These are phyloP conservation scores for Pseudogymnoascus sp. DNA, from an alignment of 2,329 filamentous ascomycete genomes.

Conservation along the genomic window DNA sequence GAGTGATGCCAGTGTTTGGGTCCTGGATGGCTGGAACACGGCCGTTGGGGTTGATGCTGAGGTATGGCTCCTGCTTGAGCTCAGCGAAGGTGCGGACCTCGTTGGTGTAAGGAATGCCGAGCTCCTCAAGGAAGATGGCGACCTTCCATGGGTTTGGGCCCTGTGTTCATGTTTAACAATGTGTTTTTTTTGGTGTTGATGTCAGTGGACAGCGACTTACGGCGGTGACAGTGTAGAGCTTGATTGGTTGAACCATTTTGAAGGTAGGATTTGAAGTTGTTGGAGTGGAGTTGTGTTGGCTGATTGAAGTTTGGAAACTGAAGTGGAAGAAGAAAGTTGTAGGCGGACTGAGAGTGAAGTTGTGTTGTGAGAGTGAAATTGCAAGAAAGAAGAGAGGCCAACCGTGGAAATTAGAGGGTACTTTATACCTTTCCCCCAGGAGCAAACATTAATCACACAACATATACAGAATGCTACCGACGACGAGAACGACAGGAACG, in stretches of 20 bases:
- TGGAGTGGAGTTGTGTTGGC: background rate
- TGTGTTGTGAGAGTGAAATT: background rate
- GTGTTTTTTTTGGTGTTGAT: background rate
- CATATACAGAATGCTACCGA: background rate
- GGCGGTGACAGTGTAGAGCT: background rate
- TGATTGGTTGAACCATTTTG: conserved; percentile 7
- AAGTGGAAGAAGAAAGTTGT: background rate
- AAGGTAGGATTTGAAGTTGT: background rate
- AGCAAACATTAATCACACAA: background rate
- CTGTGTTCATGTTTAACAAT: background rate
- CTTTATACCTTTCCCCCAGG: background rate
- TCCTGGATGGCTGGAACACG: conserved; percentile 26
- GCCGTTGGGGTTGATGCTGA: conserved; percentile 22
- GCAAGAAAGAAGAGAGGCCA: background rate
- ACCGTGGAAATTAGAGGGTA: background rate
- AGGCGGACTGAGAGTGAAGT: background rate
- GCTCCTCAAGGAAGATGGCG: conserved; percentile 36
- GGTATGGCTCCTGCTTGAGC: conserved; percentile 31
- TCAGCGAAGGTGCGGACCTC: conserved; percentile 27
- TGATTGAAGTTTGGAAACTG: background rate
- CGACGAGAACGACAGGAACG: background rate
- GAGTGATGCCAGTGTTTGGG: conserved; percentile 33
- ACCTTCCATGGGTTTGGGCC: conserved; percentile 30
- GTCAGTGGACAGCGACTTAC: background rate
- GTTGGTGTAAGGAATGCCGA: conserved; percentile 33